Evolutionary conservation across 257 asterid genomes (phyloP).

Genomic region (Mentha longifolia): DNA sequence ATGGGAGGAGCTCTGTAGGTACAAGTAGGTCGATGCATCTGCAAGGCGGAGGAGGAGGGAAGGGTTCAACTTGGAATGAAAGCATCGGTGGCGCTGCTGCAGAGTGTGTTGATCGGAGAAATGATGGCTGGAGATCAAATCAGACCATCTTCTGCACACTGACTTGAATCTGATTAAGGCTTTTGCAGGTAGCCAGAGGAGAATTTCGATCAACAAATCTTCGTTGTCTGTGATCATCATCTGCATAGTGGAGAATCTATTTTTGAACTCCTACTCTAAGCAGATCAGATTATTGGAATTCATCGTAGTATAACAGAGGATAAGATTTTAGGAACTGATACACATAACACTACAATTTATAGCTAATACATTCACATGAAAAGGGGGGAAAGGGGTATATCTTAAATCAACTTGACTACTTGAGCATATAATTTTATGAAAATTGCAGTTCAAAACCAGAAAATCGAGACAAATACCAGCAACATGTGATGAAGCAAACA

Average conservation of each 20-base stretch:
- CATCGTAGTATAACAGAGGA: not conserved
- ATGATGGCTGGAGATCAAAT: slow-evolving; percentile 38
- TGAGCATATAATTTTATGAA: not conserved
- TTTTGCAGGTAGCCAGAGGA: slow-evolving; percentile 44
- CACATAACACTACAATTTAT: not conserved
- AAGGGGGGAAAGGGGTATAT: not conserved
- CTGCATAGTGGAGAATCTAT: not conserved
- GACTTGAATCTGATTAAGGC: slow-evolving; percentile 45
- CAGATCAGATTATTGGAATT: slow-evolving; percentile 12
- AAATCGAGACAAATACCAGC: slow-evolving; percentile 12
- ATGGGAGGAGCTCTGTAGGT: slow-evolving; percentile 23
- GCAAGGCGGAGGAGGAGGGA: slow-evolving; percentile 38
- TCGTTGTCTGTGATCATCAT: slow-evolving; percentile 26
- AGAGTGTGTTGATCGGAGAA: slow-evolving; percentile 41
- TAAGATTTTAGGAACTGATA: not conserved
- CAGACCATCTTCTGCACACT: slow-evolving; percentile 43
- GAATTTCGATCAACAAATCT: slow-evolving; percentile 37
- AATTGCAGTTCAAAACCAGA: not conserved
- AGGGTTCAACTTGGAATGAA: slow-evolving; percentile 24
- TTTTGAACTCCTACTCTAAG: not conserved
- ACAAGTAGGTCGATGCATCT: slow-evolving; percentile 19
- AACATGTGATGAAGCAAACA: not conserved
- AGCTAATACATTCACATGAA: slow-evolving; percentile 3
- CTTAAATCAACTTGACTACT: slow-evolving; percentile 4
- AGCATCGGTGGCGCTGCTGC: slow-evolving; percentile 27